Evolutionary conservation across 2,329 filamentous ascomycete genomes (phyloP).

Genomic region (Onygenales sp.): DNA sequence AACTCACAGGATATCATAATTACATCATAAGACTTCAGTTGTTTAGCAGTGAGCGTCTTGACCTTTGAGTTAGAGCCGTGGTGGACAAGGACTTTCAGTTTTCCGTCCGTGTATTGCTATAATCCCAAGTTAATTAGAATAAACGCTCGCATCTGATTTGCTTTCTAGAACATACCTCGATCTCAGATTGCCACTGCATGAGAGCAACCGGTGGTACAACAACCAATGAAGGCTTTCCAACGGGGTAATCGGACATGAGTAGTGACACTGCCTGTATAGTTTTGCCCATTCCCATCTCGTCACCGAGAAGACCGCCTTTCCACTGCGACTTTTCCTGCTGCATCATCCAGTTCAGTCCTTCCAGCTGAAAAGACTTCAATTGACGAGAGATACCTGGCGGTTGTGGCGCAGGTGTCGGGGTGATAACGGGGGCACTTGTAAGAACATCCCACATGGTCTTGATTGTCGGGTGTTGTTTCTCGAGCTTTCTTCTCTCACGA

Average conservation of each 20-base stretch:
- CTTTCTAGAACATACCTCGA: conserved; percentile 43
- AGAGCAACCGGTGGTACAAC: conserved; percentile 86
- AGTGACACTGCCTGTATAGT: conserved; percentile 96
- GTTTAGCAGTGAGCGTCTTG: conserved; percentile 64
- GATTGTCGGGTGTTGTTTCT: conserved; percentile 67
- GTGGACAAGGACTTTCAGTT: conserved; percentile 80
- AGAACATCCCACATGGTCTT: conserved; percentile 77
- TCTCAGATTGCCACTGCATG: conserved; percentile 89
- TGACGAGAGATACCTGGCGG: conserved; percentile 69
- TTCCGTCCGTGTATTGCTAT: conserved; percentile 66
- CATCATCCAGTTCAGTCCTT: conserved; percentile 90
- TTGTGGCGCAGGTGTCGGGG: conserved; percentile 55
- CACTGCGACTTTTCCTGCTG: conserved; percentile 78
- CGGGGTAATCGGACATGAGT: conserved; percentile 95
- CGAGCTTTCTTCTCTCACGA: conserved; percentile 58
- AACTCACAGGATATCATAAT: conserved; percentile 94
- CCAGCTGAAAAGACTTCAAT: conserved; percentile 86
- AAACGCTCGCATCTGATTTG: neutral
- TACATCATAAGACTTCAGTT: conserved; percentile 76
- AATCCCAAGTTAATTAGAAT: conserved; percentile 6
- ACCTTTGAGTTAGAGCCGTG: conserved; percentile 79
- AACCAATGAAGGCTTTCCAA: conserved; percentile 71
- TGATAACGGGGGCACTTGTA: conserved; percentile 57
- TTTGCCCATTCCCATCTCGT: conserved; percentile 98
- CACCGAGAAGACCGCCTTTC: conserved; percentile 82